phyloP scores from a whole-genome alignment of 108 stramenopile species.

The Nannochloropsis gaditana region DNA sequence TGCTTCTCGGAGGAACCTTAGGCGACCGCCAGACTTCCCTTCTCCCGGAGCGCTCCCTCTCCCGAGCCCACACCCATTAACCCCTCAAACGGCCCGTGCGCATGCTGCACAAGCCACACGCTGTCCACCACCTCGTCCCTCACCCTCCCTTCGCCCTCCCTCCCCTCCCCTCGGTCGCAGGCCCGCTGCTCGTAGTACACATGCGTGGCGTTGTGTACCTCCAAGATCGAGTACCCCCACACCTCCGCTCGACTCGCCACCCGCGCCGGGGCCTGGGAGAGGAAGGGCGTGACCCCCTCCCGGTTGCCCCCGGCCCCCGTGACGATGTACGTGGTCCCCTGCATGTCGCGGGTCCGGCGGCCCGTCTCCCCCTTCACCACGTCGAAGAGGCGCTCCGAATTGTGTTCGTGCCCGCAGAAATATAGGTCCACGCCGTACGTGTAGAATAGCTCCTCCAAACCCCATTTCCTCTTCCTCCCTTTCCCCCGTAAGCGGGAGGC shows the following conservation, averaged over 20 bases:
- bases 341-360: not conserved
- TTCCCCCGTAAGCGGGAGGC: not conserved
- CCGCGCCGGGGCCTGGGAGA: not conserved
- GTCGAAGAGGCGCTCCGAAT: slow-evolving; percentile 31
- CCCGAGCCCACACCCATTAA: slow-evolving; percentile 39
- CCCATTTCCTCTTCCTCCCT: slow-evolving; percentile 1
- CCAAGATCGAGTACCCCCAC: not conserved
- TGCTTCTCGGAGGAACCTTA: not conserved
- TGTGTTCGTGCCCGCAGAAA: slow-evolving; percentile 46
- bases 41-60: not conserved
- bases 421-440: slow-evolving; percentile 46
- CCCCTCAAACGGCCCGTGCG: slow-evolving; percentile 31
- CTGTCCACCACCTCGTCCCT: not conserved
- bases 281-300: slow-evolving; percentile 23
- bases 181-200: slow-evolving; percentile 1
- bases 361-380: slow-evolving; percentile 12
- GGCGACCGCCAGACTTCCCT: not conserved
- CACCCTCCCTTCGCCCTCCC: not conserved
- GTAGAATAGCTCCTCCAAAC: slow-evolving; percentile 48
- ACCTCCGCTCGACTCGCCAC: slow-evolving; percentile 10
- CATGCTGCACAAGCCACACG: slow-evolving; percentile 23
- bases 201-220: not conserved
- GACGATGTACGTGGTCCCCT: slow-evolving; percentile 25
- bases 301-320: slow-evolving; percentile 28
- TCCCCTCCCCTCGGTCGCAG: not conserved